Conservation (phyloP, 2,329 filamentous ascomycete species). For the Alternaria ethzedia region DNA sequence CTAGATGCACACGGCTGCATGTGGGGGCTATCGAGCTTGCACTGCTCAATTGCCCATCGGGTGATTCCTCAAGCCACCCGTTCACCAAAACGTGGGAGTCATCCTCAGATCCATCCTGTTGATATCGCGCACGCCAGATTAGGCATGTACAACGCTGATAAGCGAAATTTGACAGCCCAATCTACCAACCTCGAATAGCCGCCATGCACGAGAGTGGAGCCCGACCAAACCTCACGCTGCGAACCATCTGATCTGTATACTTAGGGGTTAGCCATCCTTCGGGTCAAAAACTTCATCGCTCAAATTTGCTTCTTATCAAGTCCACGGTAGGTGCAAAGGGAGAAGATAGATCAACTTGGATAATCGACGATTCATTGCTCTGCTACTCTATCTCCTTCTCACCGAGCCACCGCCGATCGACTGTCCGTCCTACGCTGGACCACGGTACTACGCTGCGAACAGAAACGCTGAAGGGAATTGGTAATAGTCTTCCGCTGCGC, state of each 20-base stretch:
- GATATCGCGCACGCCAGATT: not conserved
- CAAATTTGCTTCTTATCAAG: not conserved
- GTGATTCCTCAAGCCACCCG: conserved; percentile 4
- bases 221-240: not conserved
- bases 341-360: not conserved
- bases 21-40: conserved; percentile 1
- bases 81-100: not conserved
- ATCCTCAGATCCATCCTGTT: not conserved
- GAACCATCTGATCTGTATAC: not conserved
- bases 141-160: not conserved
- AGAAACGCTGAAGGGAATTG: conserved; percentile 1
- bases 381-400: conserved; percentile 3
- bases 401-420: not conserved
- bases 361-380: conserved; percentile 5
- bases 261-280: not conserved
- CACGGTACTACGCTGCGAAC: not conserved
- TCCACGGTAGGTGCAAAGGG: not conserved
- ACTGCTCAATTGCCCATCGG: not conserved
- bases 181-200: not conserved
- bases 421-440: not conserved
- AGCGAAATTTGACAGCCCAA: conserved; percentile 6
- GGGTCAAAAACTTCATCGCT: not conserved
- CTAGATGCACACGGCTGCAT: not conserved
- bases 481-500: conserved; percentile 4
- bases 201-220: conserved; percentile 10